Base-by-base conservation (phyloP, 1,139 yeast genomes). In the Diutina catenulata region DNA sequence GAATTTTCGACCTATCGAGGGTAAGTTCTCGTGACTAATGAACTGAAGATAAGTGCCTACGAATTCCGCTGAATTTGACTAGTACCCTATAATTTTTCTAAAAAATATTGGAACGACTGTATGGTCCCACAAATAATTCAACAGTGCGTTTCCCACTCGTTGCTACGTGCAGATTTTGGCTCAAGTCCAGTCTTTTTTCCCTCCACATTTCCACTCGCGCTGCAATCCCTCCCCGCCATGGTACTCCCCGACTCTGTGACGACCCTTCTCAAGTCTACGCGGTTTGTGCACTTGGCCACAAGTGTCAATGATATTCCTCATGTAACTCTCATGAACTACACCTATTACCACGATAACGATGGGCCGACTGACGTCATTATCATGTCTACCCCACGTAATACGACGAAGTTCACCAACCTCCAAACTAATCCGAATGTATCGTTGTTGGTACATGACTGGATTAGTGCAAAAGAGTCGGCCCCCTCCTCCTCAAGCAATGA, bases 241-340 rank as follows among this genome's bases (percentile, higher is more conserved):
- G 21, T 21, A 16, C 35, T 33, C 11, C 86, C 88, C 10, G 68
- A 65, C 4, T 63, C 71, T n/a, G 80, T 79, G 11, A 55, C 67
- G 32, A 59, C 60, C 9, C 57, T 80, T 27, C 61, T 80, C 32
- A 64, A 73, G 41, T 64, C 72, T 8, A 77, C 82, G 14, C 68
- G 79, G 43, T 79, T 77, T 55, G 73, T 87, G 33, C 96, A 87
- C 55, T 65, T 87, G 39, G 95, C 88, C 7, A 87, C 96, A 2
- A 73, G 82, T 42, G 59, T 68, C 37, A 61, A 76, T 38, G 70
- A 78, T 41, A 52, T 70, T 25, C 96, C 96, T 6, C 93, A 87
- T 47, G 94, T 86, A 2, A 73, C 91, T 10, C 68, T 87, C 47
- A 87, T 87, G 96, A 87, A 84, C 57, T 87, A 82, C 54, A 77